Evolutionary conservation across 305 asterid genomes (phyloP), one percentile per base, ranked within the genome.

Genomic region (Ilex paraguariensis): DNA sequence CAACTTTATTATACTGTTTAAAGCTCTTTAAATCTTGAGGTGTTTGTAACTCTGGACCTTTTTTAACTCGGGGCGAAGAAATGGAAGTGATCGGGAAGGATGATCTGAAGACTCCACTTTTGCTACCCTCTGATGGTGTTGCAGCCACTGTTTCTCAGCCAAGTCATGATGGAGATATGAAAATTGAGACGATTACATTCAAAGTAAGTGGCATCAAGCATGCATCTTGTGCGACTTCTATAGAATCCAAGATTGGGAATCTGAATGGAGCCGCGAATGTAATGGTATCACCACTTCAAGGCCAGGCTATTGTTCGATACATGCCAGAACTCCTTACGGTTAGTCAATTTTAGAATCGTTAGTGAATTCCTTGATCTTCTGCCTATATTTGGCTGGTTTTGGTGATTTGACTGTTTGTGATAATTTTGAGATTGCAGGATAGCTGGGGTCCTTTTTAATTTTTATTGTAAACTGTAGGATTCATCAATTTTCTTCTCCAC

Each of bases 271-370:
- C 87, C 59, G 77, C 72, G 73, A 86, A 84, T 59, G 88, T 81
- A 58, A 67, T 68, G 78, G 95, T 92, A 64, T 90, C 98, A 49
- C 85, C 84, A 60, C 90, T 92, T 77, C 97, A 92, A 81, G 97
- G 96, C 59, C 97, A 84, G 71, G 97, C 97, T 65, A 86, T 87
- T 21, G 93, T 92, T 60, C 87, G 87, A 80, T 90, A 84, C 70
- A 66, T 79, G 33, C 97, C 97, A 39, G 85, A 81, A 62, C 62
- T 79, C 45, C 60, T 92, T 76, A 71, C 63, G 70, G 98, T 90
- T 73, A 80, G 98, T 72, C 42, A 36, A 36, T 36, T 36, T 36
- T 8, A 36, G 9, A 36, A 8, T 36, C 6, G 9, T 21, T 36
- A 36, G 42, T 4, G 7, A 36, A 36, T 4, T 36, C 9, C 9